Evolutionary conservation across 179 eudicot species (phyloP).

Genomic region (Vitellaria paradoxa): DNA sequence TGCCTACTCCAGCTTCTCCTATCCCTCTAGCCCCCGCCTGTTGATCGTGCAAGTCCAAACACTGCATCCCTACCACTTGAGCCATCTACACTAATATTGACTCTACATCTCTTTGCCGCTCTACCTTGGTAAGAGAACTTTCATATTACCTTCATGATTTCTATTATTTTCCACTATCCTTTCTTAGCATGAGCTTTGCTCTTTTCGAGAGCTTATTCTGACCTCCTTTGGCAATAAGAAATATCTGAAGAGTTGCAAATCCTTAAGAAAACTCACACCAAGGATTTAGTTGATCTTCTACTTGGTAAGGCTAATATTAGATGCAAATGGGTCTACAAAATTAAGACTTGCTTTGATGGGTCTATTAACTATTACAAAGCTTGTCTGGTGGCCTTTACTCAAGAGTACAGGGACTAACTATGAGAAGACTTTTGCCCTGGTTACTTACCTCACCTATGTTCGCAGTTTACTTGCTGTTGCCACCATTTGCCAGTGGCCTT

Average conservation of each 20-base stretch:
- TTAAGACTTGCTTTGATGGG: neutral
- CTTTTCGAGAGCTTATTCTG: neutral
- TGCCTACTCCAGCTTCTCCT: neutral
- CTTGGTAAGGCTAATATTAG: neutral
- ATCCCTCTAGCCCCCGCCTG: too few relatives aligned
- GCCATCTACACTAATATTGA: neutral
- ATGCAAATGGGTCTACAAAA: neutral
- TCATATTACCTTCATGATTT: neutral
- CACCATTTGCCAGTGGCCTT: neutral
- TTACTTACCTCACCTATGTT: neutral
- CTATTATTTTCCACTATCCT: neutral
- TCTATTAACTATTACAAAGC: neutral
- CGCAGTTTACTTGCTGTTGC: neutral
- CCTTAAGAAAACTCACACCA: too few relatives aligned
- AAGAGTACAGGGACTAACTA: neutral
- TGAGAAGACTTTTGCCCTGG: neutral
- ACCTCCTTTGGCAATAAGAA: neutral
- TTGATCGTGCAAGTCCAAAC: neutral
- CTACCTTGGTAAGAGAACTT: neutral
- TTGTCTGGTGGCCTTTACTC: neutral
- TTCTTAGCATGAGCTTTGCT: neutral
- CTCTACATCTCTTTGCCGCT: neutral
- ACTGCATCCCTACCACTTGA: neutral
- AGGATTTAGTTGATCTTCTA: neutral
- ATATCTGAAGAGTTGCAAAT: neutral